These are phyloP conservation scores for Aspergillus sojae DNA, from an alignment of 2,329 filamentous ascomycete genomes.

Conservation along the genomic window DNA sequence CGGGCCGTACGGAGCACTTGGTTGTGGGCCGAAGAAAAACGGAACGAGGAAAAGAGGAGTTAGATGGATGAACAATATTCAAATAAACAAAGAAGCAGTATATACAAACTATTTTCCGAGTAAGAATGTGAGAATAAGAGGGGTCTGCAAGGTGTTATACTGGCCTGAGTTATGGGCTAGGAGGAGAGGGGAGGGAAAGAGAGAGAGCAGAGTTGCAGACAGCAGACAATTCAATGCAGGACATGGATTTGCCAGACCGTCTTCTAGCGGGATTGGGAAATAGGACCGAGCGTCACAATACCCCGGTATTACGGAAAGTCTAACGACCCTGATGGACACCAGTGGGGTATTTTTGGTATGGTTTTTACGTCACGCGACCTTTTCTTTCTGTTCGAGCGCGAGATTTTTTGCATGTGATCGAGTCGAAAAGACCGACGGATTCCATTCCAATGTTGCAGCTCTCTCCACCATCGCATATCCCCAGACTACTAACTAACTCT, in stretches of 20 bases:
- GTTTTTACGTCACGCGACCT: conserved; percentile 39
- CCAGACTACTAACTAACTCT: conserved; percentile 23
- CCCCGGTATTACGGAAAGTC: conserved; percentile 13
- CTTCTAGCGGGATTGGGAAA: conserved; percentile 17
- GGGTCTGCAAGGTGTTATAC: neutral
- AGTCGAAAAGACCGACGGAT: conserved; percentile 26
- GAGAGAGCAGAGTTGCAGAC: too few species aligned
- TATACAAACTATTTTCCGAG: neutral
- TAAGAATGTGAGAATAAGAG: neutral
- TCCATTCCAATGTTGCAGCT: conserved; percentile 23
- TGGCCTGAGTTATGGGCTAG: neutral
- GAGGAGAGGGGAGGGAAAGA: neutral
- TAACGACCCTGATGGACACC: neutral
- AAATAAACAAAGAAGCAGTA: conserved; percentile 1
- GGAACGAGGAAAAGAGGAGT: neutral
- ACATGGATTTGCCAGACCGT: neutral
- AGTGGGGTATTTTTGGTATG: conserved; percentile 30
- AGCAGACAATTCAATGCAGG: neutral
- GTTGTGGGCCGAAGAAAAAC: neutral
- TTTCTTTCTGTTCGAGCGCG: conserved; percentile 1
- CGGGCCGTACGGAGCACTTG: neutral
- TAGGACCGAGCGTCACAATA: conserved; percentile 19
- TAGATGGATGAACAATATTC: neutral
- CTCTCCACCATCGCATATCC: conserved; percentile 23
- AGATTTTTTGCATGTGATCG: conserved; percentile 41